These are phyloP conservation scores for Cercospora canescens DNA, from an alignment of 2,329 filamentous ascomycete genomes.

Conservation along the genomic window DNA sequence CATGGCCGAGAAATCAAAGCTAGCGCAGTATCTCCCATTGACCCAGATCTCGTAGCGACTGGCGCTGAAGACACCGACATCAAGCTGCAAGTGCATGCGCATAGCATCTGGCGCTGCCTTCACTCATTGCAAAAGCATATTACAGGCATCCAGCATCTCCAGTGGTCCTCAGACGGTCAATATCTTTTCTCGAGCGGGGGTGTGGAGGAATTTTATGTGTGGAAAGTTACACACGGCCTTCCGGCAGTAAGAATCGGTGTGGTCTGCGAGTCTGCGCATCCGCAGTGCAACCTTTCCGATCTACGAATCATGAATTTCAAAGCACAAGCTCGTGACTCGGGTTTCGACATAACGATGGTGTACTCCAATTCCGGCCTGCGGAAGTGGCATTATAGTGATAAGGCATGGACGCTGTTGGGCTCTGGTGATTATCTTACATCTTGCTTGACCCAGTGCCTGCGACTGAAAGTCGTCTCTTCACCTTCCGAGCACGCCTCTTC, in stretches of 20 bases:
- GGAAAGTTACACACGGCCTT: slow-evolving; percentile 61
- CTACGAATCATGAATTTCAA: slow-evolving; percentile 82
- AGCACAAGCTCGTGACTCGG: slow-evolving; percentile 38
- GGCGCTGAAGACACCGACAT: slow-evolving; percentile 74
- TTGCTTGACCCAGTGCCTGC: slow-evolving; percentile 67
- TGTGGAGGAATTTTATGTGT: slow-evolving; percentile 85
- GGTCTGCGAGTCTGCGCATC: slow-evolving; percentile 53
- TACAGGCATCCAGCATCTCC: slow-evolving; percentile 77
- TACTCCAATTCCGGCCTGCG: slow-evolving; percentile 83
- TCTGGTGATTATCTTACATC: slow-evolving; percentile 49
- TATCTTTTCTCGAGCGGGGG: slow-evolving; percentile 86
- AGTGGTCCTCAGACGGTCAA: slow-evolving; percentile 66
- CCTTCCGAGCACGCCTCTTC: slow-evolving; percentile 54
- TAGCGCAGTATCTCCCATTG: slow-evolving; percentile 47
- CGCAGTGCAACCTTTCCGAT: slow-evolving; percentile 59
- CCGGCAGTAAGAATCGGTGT: slow-evolving; percentile 54
- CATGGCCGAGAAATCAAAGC: slow-evolving; percentile 87
- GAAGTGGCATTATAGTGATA: slow-evolving; percentile 38
- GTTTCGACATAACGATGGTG: slow-evolving; percentile 66
- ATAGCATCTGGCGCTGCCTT: slow-evolving; percentile 47
- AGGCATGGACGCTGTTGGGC: slow-evolving; percentile 38
- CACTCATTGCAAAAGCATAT: slow-evolving; percentile 74
- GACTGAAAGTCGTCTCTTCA: slow-evolving; percentile 28
- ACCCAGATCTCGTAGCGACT: slow-evolving; percentile 57
- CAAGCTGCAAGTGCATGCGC: slow-evolving; percentile 62